phyloP scores from a whole-genome alignment of 1,284 basidiomycete genomes.

The Taiwanofungus camphoratus region DNA sequence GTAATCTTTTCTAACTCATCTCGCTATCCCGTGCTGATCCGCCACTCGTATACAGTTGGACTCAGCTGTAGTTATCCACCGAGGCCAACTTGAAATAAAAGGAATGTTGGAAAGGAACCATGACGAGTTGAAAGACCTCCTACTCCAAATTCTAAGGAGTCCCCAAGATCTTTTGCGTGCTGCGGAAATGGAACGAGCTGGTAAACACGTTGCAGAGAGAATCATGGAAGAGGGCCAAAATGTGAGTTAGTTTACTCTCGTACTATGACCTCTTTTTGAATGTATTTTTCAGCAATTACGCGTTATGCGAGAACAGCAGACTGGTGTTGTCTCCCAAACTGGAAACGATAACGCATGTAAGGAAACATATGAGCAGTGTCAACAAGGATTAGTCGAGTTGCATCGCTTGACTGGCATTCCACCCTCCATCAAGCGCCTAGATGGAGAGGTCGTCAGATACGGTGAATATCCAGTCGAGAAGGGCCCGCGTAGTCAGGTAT shows the following conservation, averaged over 20 bases:
- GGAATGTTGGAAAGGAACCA: slow-evolving; percentile 2
- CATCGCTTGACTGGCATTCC: slow-evolving; percentile 43
- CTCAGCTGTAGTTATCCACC: no score
- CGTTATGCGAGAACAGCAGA: slow-evolving; percentile 24
- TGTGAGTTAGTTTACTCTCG: slow-evolving; percentile 23
- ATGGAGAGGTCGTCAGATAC: slow-evolving; percentile 41
- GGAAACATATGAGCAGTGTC: slow-evolving; percentile 15
- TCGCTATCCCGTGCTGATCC: slow-evolving; percentile 1
- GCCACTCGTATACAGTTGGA: slow-evolving; percentile 18
- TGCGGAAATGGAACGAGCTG: slow-evolving; percentile 33
- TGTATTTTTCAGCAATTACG: slow-evolving; percentile 19
- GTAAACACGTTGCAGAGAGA: slow-evolving; percentile 34
- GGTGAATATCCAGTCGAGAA: slow-evolving; percentile 37
- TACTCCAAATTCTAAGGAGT: slow-evolving; percentile 12
- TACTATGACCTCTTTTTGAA: not conserved
- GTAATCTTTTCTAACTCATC: not conserved
- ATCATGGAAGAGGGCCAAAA: slow-evolving; percentile 48
- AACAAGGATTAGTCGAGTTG: slow-evolving; percentile 32
- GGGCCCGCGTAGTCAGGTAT: slow-evolving; percentile 48
- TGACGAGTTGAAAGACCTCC: slow-evolving; percentile 4
- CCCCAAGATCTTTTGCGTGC: slow-evolving; percentile 33
- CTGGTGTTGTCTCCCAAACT: not conserved
- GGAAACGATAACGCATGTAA: slow-evolving; percentile 17
- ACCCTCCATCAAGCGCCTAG: slow-evolving; percentile 42
- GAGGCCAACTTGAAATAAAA: not conserved